phyloP scores from a whole-genome alignment of 106 monocot genomes.

The Vanilla planifolia region DNA sequence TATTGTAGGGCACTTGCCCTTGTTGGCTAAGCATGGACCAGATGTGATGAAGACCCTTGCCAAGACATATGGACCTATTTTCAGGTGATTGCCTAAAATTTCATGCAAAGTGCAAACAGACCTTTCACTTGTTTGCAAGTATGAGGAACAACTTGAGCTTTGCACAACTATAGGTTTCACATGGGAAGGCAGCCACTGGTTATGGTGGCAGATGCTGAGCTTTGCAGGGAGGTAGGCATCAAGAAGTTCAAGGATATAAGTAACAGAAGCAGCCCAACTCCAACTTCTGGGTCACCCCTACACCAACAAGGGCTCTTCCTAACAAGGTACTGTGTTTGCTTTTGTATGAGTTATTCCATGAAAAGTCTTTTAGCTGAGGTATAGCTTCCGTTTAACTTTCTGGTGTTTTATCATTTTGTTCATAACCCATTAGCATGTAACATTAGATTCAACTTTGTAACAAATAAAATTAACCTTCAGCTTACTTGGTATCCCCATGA shows the following conservation, averaged over 20 bases:
- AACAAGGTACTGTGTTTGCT: slow-evolving; percentile 53
- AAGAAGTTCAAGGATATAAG: slow-evolving; percentile 66
- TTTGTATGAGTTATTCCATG: not conserved
- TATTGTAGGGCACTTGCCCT: slow-evolving; percentile 39
- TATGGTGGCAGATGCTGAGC: slow-evolving; percentile 62
- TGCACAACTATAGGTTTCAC: slow-evolving; percentile 50
- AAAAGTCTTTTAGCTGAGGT: too few species aligned
- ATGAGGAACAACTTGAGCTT: too few species aligned
- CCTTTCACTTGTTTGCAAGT: not conserved
- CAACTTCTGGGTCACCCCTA: slow-evolving; percentile 45
- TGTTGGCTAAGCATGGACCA: slow-evolving; percentile 36
- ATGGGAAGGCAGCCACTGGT: slow-evolving; percentile 79
- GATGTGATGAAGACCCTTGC: slow-evolving; percentile 28
- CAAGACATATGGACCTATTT: slow-evolving; percentile 36
- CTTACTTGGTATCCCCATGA: too few species aligned
- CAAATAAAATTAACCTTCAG: too few species aligned
- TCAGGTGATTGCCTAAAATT: slow-evolving; percentile 12
- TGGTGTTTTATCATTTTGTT: too few species aligned
- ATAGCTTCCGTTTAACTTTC: too few species aligned
- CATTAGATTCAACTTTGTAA: too few species aligned
- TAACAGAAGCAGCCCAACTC: slow-evolving; percentile 55
- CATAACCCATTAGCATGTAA: too few species aligned
- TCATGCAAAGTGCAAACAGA: not conserved
- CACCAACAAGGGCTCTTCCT: slow-evolving; percentile 68
- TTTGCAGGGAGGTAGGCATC: slow-evolving; percentile 72